Conservation (phyloP, 768 basidiomycete species). For the Cyclocybe aegerita region DNA sequence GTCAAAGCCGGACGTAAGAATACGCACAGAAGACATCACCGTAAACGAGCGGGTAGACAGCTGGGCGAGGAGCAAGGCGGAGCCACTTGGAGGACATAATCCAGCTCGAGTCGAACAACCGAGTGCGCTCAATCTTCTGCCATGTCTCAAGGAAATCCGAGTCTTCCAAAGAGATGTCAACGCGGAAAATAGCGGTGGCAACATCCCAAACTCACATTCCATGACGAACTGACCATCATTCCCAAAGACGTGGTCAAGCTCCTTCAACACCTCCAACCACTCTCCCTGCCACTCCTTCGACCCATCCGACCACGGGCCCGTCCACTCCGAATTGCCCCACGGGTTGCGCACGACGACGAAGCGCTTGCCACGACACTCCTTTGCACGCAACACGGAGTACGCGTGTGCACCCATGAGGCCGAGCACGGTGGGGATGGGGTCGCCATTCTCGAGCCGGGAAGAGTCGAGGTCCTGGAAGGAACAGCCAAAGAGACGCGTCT, state of each 20-base stretch:
- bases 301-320: conserved; percentile 41
- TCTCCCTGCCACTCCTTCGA: conserved; percentile 42
- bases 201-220: conserved; percentile 32
- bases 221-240: conserved; percentile 43
- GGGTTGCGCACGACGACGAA: conserved; percentile 45
- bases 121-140: conserved; percentile 34
- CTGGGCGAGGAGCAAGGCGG: conserved; percentile 29
- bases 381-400: conserved; percentile 39
- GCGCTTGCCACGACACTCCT: conserved; percentile 36
- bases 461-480: conserved; percentile 29
- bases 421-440: conserved; percentile 12
- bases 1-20: not conserved
- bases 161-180: conserved; percentile 15
- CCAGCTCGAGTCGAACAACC: conserved; percentile 42
- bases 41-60: conserved; percentile 39
- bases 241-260: conserved; percentile 34
- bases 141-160: conserved; percentile 36
- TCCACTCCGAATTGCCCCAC: conserved; percentile 43
- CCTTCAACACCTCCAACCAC: conserved; percentile 34
- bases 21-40: conserved; percentile 45
- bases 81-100: conserved; percentile 41
- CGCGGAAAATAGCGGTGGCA: too few species aligned
- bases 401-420: conserved; percentile 36
- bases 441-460: conserved; percentile 15
- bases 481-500: conserved; percentile 42